Base-by-base conservation (phyloP, 176 grass and related monocot genomes). In the Cymbopogon citratus region DNA sequence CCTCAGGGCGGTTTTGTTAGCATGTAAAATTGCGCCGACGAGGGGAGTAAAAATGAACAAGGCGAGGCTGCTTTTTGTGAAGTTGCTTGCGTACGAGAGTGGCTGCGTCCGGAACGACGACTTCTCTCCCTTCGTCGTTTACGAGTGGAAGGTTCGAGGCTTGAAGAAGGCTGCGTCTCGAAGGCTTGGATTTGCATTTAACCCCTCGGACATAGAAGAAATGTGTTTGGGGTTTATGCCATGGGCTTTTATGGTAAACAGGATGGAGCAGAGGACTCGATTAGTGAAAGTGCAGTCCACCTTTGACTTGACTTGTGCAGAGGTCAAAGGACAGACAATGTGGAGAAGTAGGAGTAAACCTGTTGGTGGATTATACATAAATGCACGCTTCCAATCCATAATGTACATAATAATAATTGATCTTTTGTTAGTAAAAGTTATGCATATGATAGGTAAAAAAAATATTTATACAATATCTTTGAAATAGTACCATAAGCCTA, bases 61-160 rank as follows among this genome's bases (percentile, higher is more conserved):
- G 29, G 14, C 2, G 11, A 24, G 36, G 86, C 2, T 44, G 26
- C 27, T 80, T 84, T 88, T 25, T 60, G 80, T 13, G 81, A 88
- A 67, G 52, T 46, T 18, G 52, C 39, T 51, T 85, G 3, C 36
- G 31, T 33, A 33, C 31, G 31, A 33, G 26, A 23, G 31, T 3
- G 60, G 45, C 29, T 39, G 31, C 56, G 59, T 49, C 7, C 44
- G 15, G 23, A 27, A 1, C 7, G 4, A 26, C 19, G 1, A 40
- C 66, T 23, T 41, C 19, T 28, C 49, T 51, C 73, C n/a, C n/a
- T n/a, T 77, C 23, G 65, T 77, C 73, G 51, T 71, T 71, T 77
- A 24, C 59, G 60, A 66, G 38, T 46, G 60, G 86, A 88, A 84
- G 46, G 81, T 84, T 84, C 61, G 44, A 83, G 70, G 44, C 70